Base-by-base conservation (phyloP, 441 rosid species). In the Gossypium aridum region DNA sequence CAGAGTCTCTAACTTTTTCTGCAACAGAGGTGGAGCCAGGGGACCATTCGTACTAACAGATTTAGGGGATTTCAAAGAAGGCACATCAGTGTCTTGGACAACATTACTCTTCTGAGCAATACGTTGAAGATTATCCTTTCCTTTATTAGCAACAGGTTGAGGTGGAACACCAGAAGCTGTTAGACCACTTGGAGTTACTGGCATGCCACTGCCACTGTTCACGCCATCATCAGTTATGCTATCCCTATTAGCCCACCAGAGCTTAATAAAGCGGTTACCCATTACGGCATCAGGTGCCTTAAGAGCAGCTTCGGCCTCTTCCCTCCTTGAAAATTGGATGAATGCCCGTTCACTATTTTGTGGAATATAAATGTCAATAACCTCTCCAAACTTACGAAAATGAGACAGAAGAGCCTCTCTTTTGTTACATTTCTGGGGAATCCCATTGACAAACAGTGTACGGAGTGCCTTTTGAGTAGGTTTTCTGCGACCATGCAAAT, bases 231-330 rank as follows among this genome's bases (percentile, higher is more conserved):
- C 94, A 68, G 85, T 87, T 78, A 92, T 79, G 79, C 85, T 92
- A 85, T 96, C 99, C 55, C 99, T 92, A 82, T 94, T 96, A 57
- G 99, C 98, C 97, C 99, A 94, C 96, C 94, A 91, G 62, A 96
- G 87, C 83, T 90, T 96, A 84, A 96, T 91, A 83, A 96, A 96
- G 64, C 99, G 98, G 83, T 96, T 96, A 68, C 99, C 99, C 99
- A 96, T 96, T 70, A 96, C 98, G 80, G 99, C 99, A 88, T 94
- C 99, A 79, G 99, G 99, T 77, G 99, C 89, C 83, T 77, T 85
- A 49, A 96, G 84, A 77, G 99, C 98, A 83, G 99, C 95, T 83
- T 92, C 98, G 64, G 99, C 99, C 80, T 91, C 98, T 82, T 96
- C 99, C 71, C 95, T 91, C 76, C 82, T 96, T 4, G 97, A 92